Percentiles rank a stretch among this genome's conserved stretches.
Evolutionary conservation across 140 eudicot species (phyloP).

Genomic region (Anethum foeniculum): DNA sequence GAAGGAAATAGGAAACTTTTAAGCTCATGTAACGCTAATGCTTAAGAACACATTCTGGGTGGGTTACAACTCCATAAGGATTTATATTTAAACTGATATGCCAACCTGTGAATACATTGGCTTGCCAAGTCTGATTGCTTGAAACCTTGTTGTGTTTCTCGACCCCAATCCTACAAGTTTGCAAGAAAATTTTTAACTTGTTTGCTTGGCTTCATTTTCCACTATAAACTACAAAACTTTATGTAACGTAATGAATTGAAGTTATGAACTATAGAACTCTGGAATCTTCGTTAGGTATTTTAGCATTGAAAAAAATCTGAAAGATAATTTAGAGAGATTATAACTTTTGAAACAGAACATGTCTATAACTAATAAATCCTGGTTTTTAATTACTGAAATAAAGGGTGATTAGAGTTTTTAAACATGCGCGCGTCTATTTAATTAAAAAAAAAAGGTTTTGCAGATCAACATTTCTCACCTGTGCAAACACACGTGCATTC

Average conservation of each 20-base stretch:
- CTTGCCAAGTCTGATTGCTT: conserved; percentile 48
- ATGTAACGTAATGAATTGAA: background rate
- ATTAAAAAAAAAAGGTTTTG: background rate
- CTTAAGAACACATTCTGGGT: background rate
- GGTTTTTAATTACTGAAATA: background rate
- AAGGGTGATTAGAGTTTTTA: background rate
- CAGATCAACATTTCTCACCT: conserved; percentile 22
- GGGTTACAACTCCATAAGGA: background rate
- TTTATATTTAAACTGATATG: background rate
- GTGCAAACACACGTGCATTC: conserved; percentile 43
- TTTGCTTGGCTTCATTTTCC: background rate
- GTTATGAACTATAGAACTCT: background rate
- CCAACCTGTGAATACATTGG: conserved; percentile 68
- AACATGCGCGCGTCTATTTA: background rate
- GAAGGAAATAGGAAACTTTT: no score
- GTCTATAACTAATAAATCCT: background rate
- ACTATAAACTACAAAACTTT: background rate
- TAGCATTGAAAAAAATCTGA: background rate
- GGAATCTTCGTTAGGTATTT: background rate
- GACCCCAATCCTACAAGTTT: conserved; percentile 49
- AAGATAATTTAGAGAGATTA: background rate
- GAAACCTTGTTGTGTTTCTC: conserved; percentile 39
- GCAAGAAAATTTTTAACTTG: no score
- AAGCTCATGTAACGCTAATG: background rate
- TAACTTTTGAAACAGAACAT: background rate